phyloP scores from a whole-genome alignment of 257 asterid genomes.

The Prunella vulgaris region DNA sequence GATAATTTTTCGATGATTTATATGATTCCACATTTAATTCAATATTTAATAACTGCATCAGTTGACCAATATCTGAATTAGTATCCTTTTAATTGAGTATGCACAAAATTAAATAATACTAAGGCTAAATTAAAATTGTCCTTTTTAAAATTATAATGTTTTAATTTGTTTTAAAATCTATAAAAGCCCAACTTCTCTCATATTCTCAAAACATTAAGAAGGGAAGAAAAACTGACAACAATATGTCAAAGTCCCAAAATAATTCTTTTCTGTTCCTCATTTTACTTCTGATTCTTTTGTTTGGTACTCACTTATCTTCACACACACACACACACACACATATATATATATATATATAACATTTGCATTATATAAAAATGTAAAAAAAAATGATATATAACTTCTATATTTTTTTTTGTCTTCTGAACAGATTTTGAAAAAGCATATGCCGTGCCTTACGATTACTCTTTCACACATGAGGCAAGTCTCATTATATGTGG shows the following conservation, averaged over 20 bases:
- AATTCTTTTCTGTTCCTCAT: neutral
- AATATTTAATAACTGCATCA: too few species aligned
- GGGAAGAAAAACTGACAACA: neutral
- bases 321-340: neutral
- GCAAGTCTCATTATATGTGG: constrained; percentile 16
- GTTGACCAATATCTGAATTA: too few species aligned
- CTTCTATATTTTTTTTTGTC: too few species aligned
- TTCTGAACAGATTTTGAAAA: constrained; percentile 23
- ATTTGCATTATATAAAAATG: neutral
- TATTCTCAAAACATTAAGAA: neutral
- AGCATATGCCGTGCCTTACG: constrained; percentile 41
- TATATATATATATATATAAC: neutral
- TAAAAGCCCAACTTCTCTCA: neutral
- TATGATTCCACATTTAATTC: too few species aligned
- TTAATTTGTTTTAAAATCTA: neutral
- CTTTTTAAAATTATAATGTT: neutral
- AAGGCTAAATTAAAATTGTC: too few species aligned
- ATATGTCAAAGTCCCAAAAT: constrained; percentile 14
- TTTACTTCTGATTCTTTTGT: constrained; percentile 13
- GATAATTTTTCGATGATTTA: too few species aligned
- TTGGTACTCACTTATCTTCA: constrained; percentile 19
- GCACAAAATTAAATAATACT: too few species aligned
- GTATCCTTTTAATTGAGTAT: too few species aligned
- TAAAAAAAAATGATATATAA: too few species aligned
- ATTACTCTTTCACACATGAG: constrained; percentile 44